A percentile compares a stretch with the other conserved stretches of the same genome.
These are phyloP conservation scores for Termitomyces sp. DNA, from an alignment of 768 basidiomycete genomes.

Conservation along the genomic window DNA sequence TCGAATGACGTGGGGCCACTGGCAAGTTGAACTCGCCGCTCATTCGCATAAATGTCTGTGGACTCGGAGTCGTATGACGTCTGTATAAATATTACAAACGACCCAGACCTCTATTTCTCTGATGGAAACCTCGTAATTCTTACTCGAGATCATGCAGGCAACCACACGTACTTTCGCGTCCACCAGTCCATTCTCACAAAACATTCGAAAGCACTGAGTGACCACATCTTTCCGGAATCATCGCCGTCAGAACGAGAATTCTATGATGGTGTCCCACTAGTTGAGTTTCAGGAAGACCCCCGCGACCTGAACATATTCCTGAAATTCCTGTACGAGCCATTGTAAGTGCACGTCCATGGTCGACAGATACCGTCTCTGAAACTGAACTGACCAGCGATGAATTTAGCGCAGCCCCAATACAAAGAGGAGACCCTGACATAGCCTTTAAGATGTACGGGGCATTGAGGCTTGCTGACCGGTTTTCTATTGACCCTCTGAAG, in stretches of 20 bases:
- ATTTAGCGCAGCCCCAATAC: slow-evolving; percentile 19
- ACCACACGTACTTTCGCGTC: slow-evolving; percentile 21
- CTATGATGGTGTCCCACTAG: slow-evolving; percentile 19
- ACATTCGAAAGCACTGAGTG: slow-evolving; percentile 21
- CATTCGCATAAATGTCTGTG: slow-evolving; percentile 11
- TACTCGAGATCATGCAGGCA: slow-evolving; percentile 18
- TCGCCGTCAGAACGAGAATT: slow-evolving; percentile 12
- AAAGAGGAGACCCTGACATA: slow-evolving; percentile 20
- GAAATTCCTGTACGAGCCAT: slow-evolving; percentile 23
- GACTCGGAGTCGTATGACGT: slow-evolving; percentile 15
- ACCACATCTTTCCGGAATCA: slow-evolving; percentile 16
- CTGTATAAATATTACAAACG: slow-evolving; percentile 20
- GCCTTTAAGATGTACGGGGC: slow-evolving; percentile 20
- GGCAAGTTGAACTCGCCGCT: not conserved
- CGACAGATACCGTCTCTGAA: slow-evolving; percentile 2
- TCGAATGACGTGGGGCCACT: not conserved
- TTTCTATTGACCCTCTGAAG: slow-evolving; percentile 19
- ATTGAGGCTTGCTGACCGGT: slow-evolving; percentile 19
- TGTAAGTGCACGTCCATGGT: slow-evolving; percentile 10
- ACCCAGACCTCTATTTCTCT: slow-evolving; percentile 20
- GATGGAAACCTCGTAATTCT: slow-evolving; percentile 21
- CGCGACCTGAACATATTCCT: slow-evolving; percentile 19
- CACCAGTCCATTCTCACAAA: slow-evolving; percentile 22
- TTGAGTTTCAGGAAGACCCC: slow-evolving; percentile 21
- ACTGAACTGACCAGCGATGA: slow-evolving; percentile 10